A percentile compares a stretch with the other conserved stretches of the same genome.
These are phyloP conservation scores for Zygotorulaspora danielsina DNA, from an alignment of 805 yeast species.

Conservation along the genomic window DNA sequence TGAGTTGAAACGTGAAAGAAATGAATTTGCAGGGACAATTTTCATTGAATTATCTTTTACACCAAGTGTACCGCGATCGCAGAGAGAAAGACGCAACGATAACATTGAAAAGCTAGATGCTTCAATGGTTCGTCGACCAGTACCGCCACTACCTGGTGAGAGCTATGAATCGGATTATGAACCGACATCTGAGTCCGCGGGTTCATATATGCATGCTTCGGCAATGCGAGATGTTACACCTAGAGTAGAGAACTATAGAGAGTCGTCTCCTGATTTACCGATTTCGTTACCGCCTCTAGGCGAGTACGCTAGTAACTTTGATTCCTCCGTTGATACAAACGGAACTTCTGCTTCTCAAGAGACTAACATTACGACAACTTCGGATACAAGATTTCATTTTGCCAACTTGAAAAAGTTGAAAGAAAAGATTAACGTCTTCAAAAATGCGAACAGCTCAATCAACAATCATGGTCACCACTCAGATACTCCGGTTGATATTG, in stretches of 20 bases:
- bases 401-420: slow-evolving; percentile 35
- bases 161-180: not conserved
- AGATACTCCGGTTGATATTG: slow-evolving; percentile 30
- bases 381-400: slow-evolving; percentile 35
- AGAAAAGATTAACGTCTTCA: slow-evolving; percentile 34
- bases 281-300: slow-evolving; percentile 4
- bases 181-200: not conserved
- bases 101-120: slow-evolving; percentile 23
- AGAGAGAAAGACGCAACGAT: slow-evolving; percentile 11
- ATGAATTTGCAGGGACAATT: slow-evolving; percentile 79
- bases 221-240: slow-evolving; percentile 30
- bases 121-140: slow-evolving; percentile 29
- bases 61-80: slow-evolving; percentile 40
- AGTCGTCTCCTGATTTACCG: slow-evolving; percentile 3
- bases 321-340: slow-evolving; percentile 27
- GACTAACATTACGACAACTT: slow-evolving; percentile 25
- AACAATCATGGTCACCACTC: slow-evolving; percentile 9
- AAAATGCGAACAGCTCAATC: slow-evolving; percentile 27
- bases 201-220: slow-evolving; percentile 29
- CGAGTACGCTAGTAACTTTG: slow-evolving; percentile 11
- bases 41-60: slow-evolving; percentile 90
- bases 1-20: slow-evolving; percentile 53
- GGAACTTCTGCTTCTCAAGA: slow-evolving; percentile 22
- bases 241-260: slow-evolving; percentile 1
- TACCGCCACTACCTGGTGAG: slow-evolving; percentile 34